Evolutionary conservation across 1,284 basidiomycete species (phyloP).

Genomic region (Omphalotus olearius): DNA sequence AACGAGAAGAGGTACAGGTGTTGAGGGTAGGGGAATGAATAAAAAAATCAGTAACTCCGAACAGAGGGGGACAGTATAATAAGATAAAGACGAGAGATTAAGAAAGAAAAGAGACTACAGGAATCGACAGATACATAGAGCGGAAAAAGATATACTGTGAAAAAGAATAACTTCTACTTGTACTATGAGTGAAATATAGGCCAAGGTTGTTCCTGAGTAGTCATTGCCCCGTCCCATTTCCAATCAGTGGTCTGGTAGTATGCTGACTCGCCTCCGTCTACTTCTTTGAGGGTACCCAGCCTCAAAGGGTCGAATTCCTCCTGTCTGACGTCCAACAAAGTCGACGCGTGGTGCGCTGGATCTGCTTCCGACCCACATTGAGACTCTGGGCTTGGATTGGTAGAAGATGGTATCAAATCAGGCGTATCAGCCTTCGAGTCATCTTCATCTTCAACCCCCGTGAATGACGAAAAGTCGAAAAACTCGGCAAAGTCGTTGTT

Average conservation of each 20-base stretch:
- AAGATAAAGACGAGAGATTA: constrained; percentile 32
- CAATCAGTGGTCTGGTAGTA: constrained; percentile 62
- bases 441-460: constrained; percentile 51
- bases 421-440: constrained; percentile 65
- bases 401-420: constrained; percentile 65
- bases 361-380: constrained; percentile 50
- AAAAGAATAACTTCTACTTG: constrained; percentile 19
- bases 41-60: constrained; percentile 12
- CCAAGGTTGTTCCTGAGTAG: constrained; percentile 64
- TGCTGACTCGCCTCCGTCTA: constrained; percentile 70
- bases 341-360: constrained; percentile 29
- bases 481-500: constrained; percentile 51
- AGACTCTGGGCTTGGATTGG: constrained; percentile 74
- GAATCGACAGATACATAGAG: constrained; percentile 19
- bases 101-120: constrained; percentile 17
- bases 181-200: constrained; percentile 58
- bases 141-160: constrained; percentile 11
- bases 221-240: constrained; percentile 72
- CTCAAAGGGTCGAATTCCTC: constrained; percentile 55
- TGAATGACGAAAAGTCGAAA: constrained; percentile 66
- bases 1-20: constrained; percentile 6
- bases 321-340: constrained; percentile 35
- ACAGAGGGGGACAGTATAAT: constrained; percentile 24
- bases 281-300: constrained; percentile 60
- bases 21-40: constrained; percentile 7